These are phyloP conservation scores for Gastrolobium villosum DNA, from an alignment of 306 rosid species.

Conservation along the genomic window DNA sequence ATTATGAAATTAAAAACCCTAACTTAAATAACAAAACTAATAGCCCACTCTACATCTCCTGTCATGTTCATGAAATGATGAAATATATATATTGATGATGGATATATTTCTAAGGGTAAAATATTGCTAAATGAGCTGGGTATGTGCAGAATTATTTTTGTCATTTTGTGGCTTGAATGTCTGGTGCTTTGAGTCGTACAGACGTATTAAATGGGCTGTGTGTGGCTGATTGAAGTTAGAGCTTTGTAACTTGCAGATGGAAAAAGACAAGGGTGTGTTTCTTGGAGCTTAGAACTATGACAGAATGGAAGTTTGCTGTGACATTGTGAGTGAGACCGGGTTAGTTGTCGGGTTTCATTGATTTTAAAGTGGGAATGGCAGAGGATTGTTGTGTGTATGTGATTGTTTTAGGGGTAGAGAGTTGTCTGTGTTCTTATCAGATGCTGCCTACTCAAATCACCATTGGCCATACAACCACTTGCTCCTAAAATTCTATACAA, in stretches of 20 bases:
- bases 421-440: neutral
- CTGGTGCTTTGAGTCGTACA: neutral
- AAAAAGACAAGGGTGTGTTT: neutral
- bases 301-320: neutral
- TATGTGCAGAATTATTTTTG: neutral
- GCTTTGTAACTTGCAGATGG: constrained; percentile 19
- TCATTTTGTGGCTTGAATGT: constrained; percentile 18
- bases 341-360: constrained; percentile 11
- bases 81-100: neutral
- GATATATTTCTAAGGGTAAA: neutral
- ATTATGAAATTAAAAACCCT: no score
- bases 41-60: no score
- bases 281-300: constrained; percentile 9
- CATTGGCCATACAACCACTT: neutral
- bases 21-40: no score
- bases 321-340: neutral
- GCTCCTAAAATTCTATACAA: neutral
- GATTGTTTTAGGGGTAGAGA: constrained; percentile 15
- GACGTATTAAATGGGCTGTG: neutral
- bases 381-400: constrained; percentile 18
- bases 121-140: neutral
- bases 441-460: neutral
- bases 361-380: neutral
- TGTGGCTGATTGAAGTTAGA: constrained; percentile 26
- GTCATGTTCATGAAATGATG: neutral